Conservation (phyloP, 2,329 filamentous ascomycete genomes). For the Stemphylium lycopersici region DNA sequence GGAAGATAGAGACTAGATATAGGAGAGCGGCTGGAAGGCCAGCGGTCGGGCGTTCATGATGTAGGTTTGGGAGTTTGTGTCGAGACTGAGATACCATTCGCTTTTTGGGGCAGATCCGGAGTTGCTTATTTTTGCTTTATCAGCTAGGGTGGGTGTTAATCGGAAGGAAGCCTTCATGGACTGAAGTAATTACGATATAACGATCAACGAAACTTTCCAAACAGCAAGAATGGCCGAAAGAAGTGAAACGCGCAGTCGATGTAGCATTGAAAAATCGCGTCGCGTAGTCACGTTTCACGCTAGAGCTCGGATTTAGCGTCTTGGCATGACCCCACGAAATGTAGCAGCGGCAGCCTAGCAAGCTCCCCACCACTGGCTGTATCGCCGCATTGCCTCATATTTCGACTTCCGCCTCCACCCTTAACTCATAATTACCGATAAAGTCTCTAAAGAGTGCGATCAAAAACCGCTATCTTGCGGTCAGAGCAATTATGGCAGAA, state of each 20-base stretch:
- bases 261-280: neutral
- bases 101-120: conserved; percentile 8
- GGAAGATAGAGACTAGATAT: conserved; percentile 17
- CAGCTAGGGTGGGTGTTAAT: neutral
- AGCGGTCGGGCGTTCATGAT: conserved; percentile 18
- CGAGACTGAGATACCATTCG: conserved; percentile 25
- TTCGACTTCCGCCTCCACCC: neutral
- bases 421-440: neutral
- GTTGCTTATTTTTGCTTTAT: conserved; percentile 4
- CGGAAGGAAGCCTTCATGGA: neutral
- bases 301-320: conserved; percentile 5
- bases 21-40: conserved; percentile 1
- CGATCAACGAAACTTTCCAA: neutral
- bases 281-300: conserved; percentile 10
- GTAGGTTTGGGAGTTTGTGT: conserved; percentile 5
- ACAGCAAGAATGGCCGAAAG: neutral
- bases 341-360: conserved; percentile 20
- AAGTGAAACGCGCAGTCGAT: neutral
- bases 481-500: conserved; percentile 42
- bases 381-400: conserved; percentile 5
- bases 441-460: neutral
- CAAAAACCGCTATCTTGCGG: neutral
- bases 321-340: conserved; percentile 15
- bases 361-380: conserved; percentile 15
- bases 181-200: neutral